Evolutionary conservation across 306 rosid genomes (phyloP), one percentile per base, ranked within the genome.

Genomic region (Hippophae rhamnoides): DNA sequence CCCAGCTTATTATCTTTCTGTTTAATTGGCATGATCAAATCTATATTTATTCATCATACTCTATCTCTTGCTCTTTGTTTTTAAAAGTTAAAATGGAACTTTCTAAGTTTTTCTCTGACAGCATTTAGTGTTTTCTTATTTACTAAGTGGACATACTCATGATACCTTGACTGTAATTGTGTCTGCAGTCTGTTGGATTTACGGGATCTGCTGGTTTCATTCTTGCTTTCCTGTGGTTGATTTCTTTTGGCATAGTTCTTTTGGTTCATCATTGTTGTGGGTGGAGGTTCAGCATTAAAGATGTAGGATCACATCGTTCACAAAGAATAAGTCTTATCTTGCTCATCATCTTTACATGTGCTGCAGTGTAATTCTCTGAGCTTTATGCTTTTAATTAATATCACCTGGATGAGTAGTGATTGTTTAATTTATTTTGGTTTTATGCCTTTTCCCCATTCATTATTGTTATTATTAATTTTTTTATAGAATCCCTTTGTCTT

Each of bases 181-280:
- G 10, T 57, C 46, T 74, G 76, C 80, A 93, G 99, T 93, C 99
- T 27, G 99, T 93, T 78, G 99, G 90, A 68, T 93, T 93, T 74
- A 93, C 97, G 1, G 99, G 97, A 43, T 83, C 82, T 0, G 76
- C 85, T 57, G 99, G 88, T 68, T 88, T 93, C 61, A 53, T 88
- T 77, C 90, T 93, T 74, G 76, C 99, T 8, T 27, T 82, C 53
- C 52, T 93, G 12, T 93, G 99, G 99, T 84, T 93, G 63, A 14
- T 93, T 70, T 76, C 84, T 43, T 93, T 93, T 69, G 99, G 96
- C 51, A 56, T 80, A 71, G 85, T 89, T 38, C 90, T 93, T 62
- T 55, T 56, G 56, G 65, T 86, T 65, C 88, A 88, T 76, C 81
- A 71, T 43, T 82, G 81, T 76, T 93, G 93, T 63, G 99, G 99